Evolutionary conservation across 2,329 filamentous ascomycete genomes (phyloP), one percentile per base, ranked within the genome.

Genomic region (Colletotrichum orchidophilum): DNA sequence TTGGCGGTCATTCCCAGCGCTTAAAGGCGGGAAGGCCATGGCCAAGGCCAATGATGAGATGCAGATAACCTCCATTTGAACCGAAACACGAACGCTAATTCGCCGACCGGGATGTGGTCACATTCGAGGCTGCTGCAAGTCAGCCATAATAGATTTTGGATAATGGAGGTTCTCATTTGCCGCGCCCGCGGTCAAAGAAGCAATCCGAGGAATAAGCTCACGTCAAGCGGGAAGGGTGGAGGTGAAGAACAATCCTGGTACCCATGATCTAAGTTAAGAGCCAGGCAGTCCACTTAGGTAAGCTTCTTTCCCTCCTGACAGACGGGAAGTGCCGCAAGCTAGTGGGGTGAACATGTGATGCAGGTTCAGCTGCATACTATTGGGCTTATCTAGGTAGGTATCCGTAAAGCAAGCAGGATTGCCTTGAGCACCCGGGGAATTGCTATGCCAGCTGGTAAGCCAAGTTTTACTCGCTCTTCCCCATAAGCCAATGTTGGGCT

Each of bases 1-100:
- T 39, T 54, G 39, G 49, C 55, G 70, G 70, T 46, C 70, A 35
- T 70, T 60, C 60, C 60, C 35, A 49, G 70, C 70, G 70, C 70
- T 70, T 70, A 72, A n/a, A 57, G 21, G 55, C 54, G 60, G 53
- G 42, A 49, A 11, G 46, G 60, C 49, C 65, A 54, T 35, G 52
- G 21, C 57, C 29, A 26, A 52, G 66, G 39, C 70, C 70, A 72
- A 66, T 61, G 33, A 33, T 21, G n/a, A 42, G 33, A 49, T 35
- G 18, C 26, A 9, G 13, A 49, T 49, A 31, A n/a, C 27, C 58
- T 58, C 31, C 6, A 35, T 59, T 59, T 55, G 63, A 35, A 54
- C 26, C 18, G 18, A 33, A 31, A 53, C 52, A 18, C 18, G 50
- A 26, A 54, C 33, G 33, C 33, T 53, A 24, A 71, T 63, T 63